phyloP scores from a whole-genome alignment of 495 filamentous ascomycete genomes.

The Penicillium diatomitis region DNA sequence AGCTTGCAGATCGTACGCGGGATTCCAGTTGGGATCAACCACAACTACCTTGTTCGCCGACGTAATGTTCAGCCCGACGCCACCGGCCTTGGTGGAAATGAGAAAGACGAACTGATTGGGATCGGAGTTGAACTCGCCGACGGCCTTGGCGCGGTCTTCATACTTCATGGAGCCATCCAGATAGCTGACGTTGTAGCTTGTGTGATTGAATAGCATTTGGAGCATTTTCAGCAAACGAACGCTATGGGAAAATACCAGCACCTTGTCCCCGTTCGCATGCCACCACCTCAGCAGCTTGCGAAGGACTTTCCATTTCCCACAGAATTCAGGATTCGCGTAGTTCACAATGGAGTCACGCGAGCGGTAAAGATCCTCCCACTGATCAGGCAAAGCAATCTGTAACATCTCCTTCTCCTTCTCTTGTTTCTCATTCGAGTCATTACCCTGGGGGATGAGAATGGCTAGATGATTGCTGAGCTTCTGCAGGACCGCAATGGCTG shows the following conservation, averaged over 20 bases:
- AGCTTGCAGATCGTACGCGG: constrained; percentile 84
- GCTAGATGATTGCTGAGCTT: constrained; percentile 91
- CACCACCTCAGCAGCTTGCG: constrained; percentile 82
- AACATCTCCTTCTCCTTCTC: constrained; percentile 70
- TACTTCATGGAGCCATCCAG: constrained; percentile 83
- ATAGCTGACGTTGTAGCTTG: constrained; percentile 86
- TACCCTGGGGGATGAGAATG: constrained; percentile 66
- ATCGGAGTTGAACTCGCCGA: constrained; percentile 90
- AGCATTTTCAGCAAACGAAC: constrained; percentile 81
- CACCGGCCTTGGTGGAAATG: constrained; percentile 88
- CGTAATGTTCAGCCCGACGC: constrained; percentile 88
- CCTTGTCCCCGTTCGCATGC: constrained; percentile 85
- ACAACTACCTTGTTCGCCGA: constrained; percentile 98
- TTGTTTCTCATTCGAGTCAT: constrained; percentile 67
- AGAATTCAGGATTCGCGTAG: constrained; percentile 84
- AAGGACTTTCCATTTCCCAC: constrained; percentile 94
- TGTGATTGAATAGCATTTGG: constrained; percentile 76
- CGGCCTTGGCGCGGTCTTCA: constrained; percentile 65
- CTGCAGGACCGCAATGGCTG: constrained; percentile 69
- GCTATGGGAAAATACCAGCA: constrained; percentile 86
- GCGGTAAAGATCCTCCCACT: constrained; percentile 67
- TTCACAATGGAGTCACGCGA: constrained; percentile 71
- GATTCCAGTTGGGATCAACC: constrained; percentile 97
- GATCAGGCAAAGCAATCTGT: constrained; percentile 61
- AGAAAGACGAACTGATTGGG: constrained; percentile 87